phyloP scores from a whole-genome alignment of 805 yeast species.

The Kuraishia molischiana region DNA sequence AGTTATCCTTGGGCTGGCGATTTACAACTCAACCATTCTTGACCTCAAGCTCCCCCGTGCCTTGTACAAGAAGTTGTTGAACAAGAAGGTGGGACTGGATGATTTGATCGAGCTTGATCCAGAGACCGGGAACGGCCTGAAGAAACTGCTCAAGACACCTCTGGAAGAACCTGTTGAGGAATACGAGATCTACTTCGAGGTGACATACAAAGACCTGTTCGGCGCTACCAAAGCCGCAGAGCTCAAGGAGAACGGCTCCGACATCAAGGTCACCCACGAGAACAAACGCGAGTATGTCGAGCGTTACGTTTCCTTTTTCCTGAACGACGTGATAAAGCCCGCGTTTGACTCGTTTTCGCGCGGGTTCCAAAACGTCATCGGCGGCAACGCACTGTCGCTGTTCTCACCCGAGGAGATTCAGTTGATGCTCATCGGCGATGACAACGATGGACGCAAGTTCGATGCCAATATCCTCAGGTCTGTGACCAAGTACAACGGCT shows the following conservation, averaged over 20 bases:
- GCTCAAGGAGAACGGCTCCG: conserved; percentile 50
- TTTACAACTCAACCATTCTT: conserved; percentile 80
- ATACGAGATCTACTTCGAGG: conserved; percentile 49
- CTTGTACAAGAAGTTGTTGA: conserved; percentile 64
- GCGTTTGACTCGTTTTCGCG: conserved; percentile 49
- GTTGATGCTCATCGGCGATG: conserved; percentile 68
- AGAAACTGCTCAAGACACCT: conserved; percentile 32
- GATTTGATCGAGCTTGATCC: conserved; percentile 72
- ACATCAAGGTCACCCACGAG: conserved; percentile 40
- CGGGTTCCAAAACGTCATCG: conserved; percentile 73
- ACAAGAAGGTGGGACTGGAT: conserved; percentile 39
- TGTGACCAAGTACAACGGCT: conserved; percentile 67
- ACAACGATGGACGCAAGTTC: conserved; percentile 32
- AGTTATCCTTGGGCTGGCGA: conserved; percentile 79
- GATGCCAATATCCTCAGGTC: conserved; percentile 62
- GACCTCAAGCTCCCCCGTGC: conserved; percentile 73
- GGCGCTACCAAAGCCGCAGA: conserved; percentile 35
- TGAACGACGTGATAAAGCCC: conserved; percentile 40
- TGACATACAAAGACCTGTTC: conserved; percentile 40
- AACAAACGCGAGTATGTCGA: conserved; percentile 56
- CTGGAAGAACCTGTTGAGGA: conserved; percentile 33
- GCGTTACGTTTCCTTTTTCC: conserved; percentile 48
- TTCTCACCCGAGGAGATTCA: conserved; percentile 80
- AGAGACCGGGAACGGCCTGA: conserved; percentile 42
- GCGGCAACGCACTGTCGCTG: conserved; percentile 70